Percentiles rank a stretch among this genome's conserved stretches.
Conservation (phyloP, 176 grass and related monocot species). For the Carex kokanica region DNA sequence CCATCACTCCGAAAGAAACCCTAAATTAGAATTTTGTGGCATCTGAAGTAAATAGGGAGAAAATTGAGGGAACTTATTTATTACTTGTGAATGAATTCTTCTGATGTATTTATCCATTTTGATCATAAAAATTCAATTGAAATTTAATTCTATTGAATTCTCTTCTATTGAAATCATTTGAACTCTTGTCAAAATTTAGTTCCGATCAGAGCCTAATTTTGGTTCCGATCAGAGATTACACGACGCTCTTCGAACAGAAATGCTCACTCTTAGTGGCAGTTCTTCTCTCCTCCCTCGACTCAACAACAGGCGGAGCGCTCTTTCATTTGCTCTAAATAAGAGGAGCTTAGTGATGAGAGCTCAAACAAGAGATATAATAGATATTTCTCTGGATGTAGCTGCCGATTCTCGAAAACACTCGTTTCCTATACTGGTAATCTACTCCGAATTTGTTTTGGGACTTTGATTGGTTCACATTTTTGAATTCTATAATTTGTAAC, state of each 20-base stretch:
- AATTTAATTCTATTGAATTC: no score
- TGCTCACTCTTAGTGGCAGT: constrained; percentile 1
- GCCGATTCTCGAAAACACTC: background rate
- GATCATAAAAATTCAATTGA: no score
- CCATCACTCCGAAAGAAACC: no score
- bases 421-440: constrained; percentile 25
- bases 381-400: background rate
- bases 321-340: background rate
- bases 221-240: no score
- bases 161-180: no score
- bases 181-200: no score
- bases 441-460: background rate
- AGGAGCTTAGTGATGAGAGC: background rate
- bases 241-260: background rate
- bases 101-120: no score
- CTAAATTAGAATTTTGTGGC: no score
- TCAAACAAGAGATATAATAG: background rate
- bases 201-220: no score
- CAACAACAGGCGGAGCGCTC: background rate
- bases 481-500: background rate
- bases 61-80: no score
- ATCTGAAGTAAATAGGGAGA: no score
- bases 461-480: background rate
- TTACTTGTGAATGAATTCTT: no score
- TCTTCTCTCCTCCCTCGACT: background rate